Base-by-base conservation (phyloP, 805 yeast genomes). In the Wickerhamiella bombiphila region DNA sequence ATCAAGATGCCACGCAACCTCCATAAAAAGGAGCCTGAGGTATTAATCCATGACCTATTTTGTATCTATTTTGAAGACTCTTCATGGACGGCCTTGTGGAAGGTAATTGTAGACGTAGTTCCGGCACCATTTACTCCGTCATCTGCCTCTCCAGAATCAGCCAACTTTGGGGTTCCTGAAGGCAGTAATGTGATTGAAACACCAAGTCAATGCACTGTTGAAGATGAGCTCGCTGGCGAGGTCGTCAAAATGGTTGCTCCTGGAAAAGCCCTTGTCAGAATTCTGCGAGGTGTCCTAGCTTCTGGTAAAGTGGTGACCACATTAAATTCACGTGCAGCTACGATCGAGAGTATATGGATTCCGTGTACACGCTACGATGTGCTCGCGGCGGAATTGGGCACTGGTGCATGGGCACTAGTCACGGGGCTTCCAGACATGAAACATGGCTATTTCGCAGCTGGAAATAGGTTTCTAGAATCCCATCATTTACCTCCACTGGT, bases 321-420 rank as follows among this genome's bases (percentile, higher is more conserved):
- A 6, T 28, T 17, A 7, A 17, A 28, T 8, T 6, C 7, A 28
- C 7, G 6, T n/a, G n/a, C n/a, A n/a, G 13, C 30, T 28, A 8
- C n/a, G 4, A 56, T 64, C 22, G 45, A 49, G 2, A 53, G 52
- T 2, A 37, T 66, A 15, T 63, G 51, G 48, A 44, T 85, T 1
- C 66, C 80, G 32, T 75, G 82, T 34, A 86, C 86, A 0, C 64
- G 94, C 45, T 85, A 81, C 53, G 68, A 66, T 22, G 56, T 76
- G 2, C 66, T 71, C 0, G 65, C 79, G 0, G 56, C 63, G 1
- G 64, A 63, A 14, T 73, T 76, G 0, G 60, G 67, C 3, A 69
- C 71, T 1, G 95, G 95, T 0, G 67, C 70, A n/a, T 58, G 81
- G 31, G 93, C 1, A 56, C 81, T 19, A 76, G 72, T 30, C 15